Base-by-base conservation (phyloP, 164 flowering plant genomes). In the Echeveria elegans region DNA sequence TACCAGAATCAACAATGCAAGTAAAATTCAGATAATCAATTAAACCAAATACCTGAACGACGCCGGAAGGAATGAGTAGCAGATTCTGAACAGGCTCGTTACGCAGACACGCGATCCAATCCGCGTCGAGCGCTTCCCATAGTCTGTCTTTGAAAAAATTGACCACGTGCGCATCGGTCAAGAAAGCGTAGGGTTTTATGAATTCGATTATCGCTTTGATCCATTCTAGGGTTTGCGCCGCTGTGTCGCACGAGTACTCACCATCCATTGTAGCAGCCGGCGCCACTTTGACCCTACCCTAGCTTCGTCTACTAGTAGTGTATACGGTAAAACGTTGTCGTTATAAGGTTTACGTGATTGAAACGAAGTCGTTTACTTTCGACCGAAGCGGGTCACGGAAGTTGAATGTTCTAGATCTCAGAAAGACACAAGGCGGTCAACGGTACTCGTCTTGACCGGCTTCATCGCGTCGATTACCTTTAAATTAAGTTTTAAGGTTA, bases 91-190 rank as follows among this genome's bases (percentile, higher is more conserved):
- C 80, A 16, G 90, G 70, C 65, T 85, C 98, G 8, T 66, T 66
- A 6, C 85, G 65, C 18, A 92, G 77, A 71, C 96, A 86, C 18
- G 83, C 81, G 47, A 89, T 79, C 98, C 98, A 92, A 30, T 89
- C 82, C 66, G 72, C 23, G 76, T 89, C 91, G 62, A 92, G 72
- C 10, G 83, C 75, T 71, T 92, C 88, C 98, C 96, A 89, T 26
- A 88, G 74, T 60, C 80, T 81, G 74, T 86, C 92, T 82, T 75
- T 84, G 85, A 86, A 87, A 87, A 88, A 89, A 77, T 89, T 84
- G 78, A 88, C 89, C 68, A 88, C 88, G 64, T 83, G 90, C 34
- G 94, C 82, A 19, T 88, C 69, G 0, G 77, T 47, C 31, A n/a
- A 74, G 72, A 70, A 81, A 45, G 72, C 37, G 76, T 77, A 85